These are phyloP conservation scores for Colletotrichum graminicola DNA, from an alignment of 2,329 filamentous ascomycete species.

Conservation along the genomic window DNA sequence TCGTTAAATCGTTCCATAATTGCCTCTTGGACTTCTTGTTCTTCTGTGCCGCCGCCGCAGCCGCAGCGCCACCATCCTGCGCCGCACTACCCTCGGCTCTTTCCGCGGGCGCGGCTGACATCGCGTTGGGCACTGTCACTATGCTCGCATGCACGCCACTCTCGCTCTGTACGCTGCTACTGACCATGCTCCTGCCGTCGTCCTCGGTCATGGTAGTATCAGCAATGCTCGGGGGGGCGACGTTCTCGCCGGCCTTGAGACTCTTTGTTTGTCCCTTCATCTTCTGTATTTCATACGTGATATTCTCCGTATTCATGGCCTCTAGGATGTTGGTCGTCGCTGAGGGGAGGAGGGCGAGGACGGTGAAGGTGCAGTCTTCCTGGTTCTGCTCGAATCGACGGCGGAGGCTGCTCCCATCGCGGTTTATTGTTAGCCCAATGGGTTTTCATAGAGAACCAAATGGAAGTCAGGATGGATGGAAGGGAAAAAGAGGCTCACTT, in stretches of 20 bases:
- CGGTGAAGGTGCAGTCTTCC: slow-evolving; percentile 97
- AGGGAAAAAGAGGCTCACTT: slow-evolving; percentile 75
- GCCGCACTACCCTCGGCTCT: slow-evolving; percentile 43
- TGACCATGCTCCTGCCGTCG: slow-evolving; percentile 77
- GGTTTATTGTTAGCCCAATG: slow-evolving; percentile 11
- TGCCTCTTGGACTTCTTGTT: slow-evolving; percentile 85
- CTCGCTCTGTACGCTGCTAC: slow-evolving; percentile 79
- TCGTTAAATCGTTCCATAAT: slow-evolving; percentile 97
- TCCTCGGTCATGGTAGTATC: slow-evolving; percentile 85
- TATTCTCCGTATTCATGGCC: slow-evolving; percentile 89
- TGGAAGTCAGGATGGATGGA: neutral
- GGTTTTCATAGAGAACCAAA: neutral
- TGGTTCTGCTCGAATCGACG: slow-evolving; percentile 99
- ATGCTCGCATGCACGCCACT: slow-evolving; percentile 88
- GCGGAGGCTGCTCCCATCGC: slow-evolving; percentile 74
- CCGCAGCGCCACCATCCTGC: slow-evolving; percentile 40
- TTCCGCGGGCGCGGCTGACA: slow-evolving; percentile 50
- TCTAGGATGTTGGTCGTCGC: slow-evolving; percentile 90
- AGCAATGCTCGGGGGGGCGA: slow-evolving; percentile 71
- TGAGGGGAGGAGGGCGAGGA: slow-evolving; percentile 93
- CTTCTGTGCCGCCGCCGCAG: slow-evolving; percentile 59
- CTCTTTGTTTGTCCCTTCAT: slow-evolving; percentile 74
- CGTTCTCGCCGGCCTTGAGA: slow-evolving; percentile 61
- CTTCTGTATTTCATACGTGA: slow-evolving; percentile 93
- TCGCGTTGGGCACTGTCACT: slow-evolving; percentile 67